These are phyloP conservation scores for Eremochloa ophiuroides DNA, from an alignment of 176 grass and related monocot genomes.

Conservation along the genomic window DNA sequence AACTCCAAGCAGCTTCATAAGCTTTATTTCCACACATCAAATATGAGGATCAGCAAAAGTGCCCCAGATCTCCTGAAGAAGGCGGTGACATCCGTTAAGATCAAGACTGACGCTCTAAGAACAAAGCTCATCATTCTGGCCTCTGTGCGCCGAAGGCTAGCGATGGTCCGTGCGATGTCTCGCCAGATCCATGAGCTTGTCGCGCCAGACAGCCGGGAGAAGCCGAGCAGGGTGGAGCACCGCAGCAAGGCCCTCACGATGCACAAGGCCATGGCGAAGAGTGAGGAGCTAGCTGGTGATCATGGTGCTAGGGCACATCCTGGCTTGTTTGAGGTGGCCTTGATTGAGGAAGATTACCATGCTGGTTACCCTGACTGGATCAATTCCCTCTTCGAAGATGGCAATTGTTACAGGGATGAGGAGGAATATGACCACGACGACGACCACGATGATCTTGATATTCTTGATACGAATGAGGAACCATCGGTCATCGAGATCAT, in stretches of 20 bases:
- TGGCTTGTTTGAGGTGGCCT: conserved; percentile 11
- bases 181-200: conserved; percentile 55
- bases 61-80: conserved; percentile 61
- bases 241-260: conserved; percentile 25
- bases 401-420: background rate
- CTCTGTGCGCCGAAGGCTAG: conserved; percentile 40
- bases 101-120: conserved; percentile 44
- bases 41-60: conserved; percentile 55
- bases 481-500: conserved; percentile 61
- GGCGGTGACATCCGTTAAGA: conserved; percentile 40
- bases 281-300: background rate
- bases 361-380: conserved; percentile 15
- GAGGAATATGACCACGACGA: background rate
- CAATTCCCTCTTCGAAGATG: conserved; percentile 38
- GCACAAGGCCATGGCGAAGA: background rate
- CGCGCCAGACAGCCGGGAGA: background rate
- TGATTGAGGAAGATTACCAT: conserved; percentile 7
- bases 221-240: background rate
- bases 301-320: background rate
- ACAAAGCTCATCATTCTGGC: conserved; percentile 52
- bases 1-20: background rate
- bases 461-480: background rate
- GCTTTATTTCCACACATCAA: background rate
- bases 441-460: conserved; percentile 21
- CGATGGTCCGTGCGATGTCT: conserved; percentile 28